Conservation (phyloP, 495 filamentous ascomycete species). For the Hyaloscypha hepaticicola region DNA sequence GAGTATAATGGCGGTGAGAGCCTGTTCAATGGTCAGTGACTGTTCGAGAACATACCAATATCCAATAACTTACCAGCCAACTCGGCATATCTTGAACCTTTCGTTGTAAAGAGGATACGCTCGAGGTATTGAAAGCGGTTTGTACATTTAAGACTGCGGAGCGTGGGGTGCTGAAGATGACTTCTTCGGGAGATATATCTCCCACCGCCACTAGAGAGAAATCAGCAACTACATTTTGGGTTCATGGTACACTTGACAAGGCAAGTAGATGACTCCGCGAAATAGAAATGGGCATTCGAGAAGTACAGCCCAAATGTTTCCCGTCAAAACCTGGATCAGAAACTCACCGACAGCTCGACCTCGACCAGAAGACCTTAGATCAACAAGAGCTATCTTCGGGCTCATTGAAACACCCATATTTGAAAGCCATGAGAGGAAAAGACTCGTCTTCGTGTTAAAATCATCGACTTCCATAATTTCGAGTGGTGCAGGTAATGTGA, state of each 20-base stretch:
- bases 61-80: conserved; percentile 28
- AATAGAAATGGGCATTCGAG: background rate
- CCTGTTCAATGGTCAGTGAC: conserved; percentile 16
- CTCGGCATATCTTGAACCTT: conserved; percentile 18
- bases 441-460: conserved; percentile 48
- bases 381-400: conserved; percentile 53
- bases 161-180: conserved; percentile 64
- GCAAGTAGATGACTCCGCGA: background rate
- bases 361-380: conserved; percentile 49
- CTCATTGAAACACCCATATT: conserved; percentile 51
- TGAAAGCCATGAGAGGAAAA: conserved; percentile 57
- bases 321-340: background rate
- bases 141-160: conserved; percentile 47
- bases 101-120: background rate
- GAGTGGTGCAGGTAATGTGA: background rate
- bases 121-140: conserved; percentile 4
- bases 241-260: background rate
- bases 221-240: conserved; percentile 30
- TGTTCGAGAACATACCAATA: background rate
- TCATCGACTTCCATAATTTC: conserved; percentile 36
- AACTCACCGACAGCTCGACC: conserved; percentile 63
- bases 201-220: conserved; percentile 49
- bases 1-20: conserved; percentile 75
- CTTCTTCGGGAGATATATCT: conserved; percentile 60
- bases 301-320: background rate